These are phyloP conservation scores for Phytophthora ohioensis DNA, from an alignment of 352 stramenopile genomes.

Conservation along the genomic window DNA sequence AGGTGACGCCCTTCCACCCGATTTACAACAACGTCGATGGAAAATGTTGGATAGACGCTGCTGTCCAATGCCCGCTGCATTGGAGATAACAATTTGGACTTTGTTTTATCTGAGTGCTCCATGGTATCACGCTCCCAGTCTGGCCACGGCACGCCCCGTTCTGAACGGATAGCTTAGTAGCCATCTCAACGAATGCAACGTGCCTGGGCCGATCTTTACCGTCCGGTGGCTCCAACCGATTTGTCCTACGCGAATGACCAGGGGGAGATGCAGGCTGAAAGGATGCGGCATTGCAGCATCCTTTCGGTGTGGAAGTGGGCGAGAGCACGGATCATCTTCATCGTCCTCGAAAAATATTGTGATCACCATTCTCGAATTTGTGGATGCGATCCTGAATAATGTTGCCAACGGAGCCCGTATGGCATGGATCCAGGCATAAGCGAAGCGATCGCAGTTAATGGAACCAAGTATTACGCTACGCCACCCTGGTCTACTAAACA, in stretches of 20 bases:
- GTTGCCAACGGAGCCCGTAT: constrained; percentile 12
- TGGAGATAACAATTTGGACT: constrained; percentile 8
- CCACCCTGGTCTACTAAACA: constrained; percentile 2
- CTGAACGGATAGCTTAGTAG: constrained; percentile 23
- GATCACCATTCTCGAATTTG: background rate
- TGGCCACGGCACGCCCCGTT: constrained; percentile 14
- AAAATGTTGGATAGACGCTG: constrained; percentile 31
- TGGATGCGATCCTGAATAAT: background rate
- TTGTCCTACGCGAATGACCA: constrained; percentile 10
- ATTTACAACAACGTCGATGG: constrained; percentile 21
- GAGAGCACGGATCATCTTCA: background rate
- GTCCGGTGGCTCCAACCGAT: background rate
- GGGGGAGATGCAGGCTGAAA: background rate
- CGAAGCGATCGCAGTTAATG: background rate
- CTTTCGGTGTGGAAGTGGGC: too few relatives aligned
- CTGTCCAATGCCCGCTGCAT: background rate
- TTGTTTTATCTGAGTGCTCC: background rate
- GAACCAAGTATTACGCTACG: constrained; percentile 1
- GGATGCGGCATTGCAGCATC: background rate
- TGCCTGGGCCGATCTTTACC: constrained; percentile 17
- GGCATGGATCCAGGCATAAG: background rate
- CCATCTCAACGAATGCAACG: constrained; percentile 6
- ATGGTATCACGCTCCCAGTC: constrained; percentile 2
- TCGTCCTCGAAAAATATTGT: background rate
- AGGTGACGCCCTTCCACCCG: constrained; percentile 11